Conservation (phyloP, 2,329 filamentous ascomycete genomes). For the Aspergillus viridinutans region DNA sequence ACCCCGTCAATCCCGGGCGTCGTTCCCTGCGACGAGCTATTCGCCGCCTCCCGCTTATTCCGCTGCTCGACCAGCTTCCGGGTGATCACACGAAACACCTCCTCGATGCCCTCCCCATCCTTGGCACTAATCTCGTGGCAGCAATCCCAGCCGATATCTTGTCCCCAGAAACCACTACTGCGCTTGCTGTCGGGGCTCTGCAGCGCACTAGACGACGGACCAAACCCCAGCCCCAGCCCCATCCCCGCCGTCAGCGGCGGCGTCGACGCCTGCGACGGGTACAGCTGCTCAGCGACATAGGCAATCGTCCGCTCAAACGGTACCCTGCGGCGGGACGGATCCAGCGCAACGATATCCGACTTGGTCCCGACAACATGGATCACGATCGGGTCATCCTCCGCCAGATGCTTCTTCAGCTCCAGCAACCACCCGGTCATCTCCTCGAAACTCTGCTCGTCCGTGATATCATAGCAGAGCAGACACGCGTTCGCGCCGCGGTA, state of each 20-base stretch:
- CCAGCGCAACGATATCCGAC: conserved; percentile 80
- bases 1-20: conserved; percentile 42
- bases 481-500: conserved; percentile 94
- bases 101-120: conserved; percentile 91
- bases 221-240: conserved; percentile 26
- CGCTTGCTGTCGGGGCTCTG: conserved; percentile 43
- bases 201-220: conserved; percentile 16
- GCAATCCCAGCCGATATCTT: conserved; percentile 92
- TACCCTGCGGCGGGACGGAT: conserved; percentile 74
- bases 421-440: conserved; percentile 91
- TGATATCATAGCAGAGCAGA: conserved; percentile 92
- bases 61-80: conserved; percentile 76
- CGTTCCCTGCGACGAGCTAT: conserved; percentile 40
- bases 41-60: conserved; percentile 49
- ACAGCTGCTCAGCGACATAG: conserved; percentile 88
- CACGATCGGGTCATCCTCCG: conserved; percentile 65
- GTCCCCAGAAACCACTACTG: conserved; percentile 64
- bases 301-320: conserved; percentile 94
- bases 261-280: conserved; percentile 63
- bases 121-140: conserved; percentile 96
- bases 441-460: conserved; percentile 74
- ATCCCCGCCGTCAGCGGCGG: conserved; percentile 61
- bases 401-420: conserved; percentile 75
- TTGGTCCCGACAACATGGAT: conserved; percentile 95
- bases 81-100: conserved; percentile 88